phyloP scores from a whole-genome alignment of 2,329 filamentous ascomycete genomes.

The Elsinoe batatas region DNA sequence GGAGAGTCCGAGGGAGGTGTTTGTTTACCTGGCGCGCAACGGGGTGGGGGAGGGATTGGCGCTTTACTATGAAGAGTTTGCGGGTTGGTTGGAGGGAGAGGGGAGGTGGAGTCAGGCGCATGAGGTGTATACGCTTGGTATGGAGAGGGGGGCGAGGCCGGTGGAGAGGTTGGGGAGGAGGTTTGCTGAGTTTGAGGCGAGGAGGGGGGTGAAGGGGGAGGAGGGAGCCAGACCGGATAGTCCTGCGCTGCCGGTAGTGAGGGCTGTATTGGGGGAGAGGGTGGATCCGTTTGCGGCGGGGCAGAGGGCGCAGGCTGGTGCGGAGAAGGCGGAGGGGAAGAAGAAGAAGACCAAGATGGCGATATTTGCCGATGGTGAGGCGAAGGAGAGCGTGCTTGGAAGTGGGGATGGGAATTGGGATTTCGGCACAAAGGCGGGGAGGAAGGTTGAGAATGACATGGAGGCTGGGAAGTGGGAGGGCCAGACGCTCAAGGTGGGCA shows the following conservation, averaged over 20 bases:
- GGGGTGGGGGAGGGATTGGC: conserved; percentile 77
- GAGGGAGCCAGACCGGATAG: conserved; percentile 58
- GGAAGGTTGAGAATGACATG: conserved; percentile 87
- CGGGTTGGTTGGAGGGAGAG: conserved; percentile 78
- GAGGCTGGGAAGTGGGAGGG: conserved; percentile 86
- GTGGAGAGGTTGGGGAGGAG: conserved; percentile 74
- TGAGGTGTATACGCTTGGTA: conserved; percentile 82
- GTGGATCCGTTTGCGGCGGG: conserved; percentile 64
- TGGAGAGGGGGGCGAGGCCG: conserved; percentile 79
- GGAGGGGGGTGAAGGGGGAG: conserved; percentile 58
- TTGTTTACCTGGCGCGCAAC: conserved; percentile 82
- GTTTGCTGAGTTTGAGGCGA: conserved; percentile 75
- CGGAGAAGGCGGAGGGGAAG: conserved; percentile 36
- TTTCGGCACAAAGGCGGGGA: conserved; percentile 74
- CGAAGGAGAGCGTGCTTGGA: conserved; percentile 32
- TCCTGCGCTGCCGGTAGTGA: conserved; percentile 72
- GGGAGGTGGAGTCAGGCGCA: conserved; percentile 83
- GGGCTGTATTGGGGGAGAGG: conserved; percentile 77
- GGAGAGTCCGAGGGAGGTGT: conserved; percentile 86
- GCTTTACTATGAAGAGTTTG: conserved; percentile 94
- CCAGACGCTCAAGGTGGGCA: conserved; percentile 78
- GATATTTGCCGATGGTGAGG: conserved; percentile 68
- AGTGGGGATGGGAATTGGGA: conserved; percentile 63
- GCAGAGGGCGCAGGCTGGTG: conserved; percentile 56
- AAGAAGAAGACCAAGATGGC: conserved; percentile 74